Evolutionary conservation across 2,329 filamentous ascomycete species (phyloP).

Genomic region (Colletotrichum sansevieriae): DNA sequence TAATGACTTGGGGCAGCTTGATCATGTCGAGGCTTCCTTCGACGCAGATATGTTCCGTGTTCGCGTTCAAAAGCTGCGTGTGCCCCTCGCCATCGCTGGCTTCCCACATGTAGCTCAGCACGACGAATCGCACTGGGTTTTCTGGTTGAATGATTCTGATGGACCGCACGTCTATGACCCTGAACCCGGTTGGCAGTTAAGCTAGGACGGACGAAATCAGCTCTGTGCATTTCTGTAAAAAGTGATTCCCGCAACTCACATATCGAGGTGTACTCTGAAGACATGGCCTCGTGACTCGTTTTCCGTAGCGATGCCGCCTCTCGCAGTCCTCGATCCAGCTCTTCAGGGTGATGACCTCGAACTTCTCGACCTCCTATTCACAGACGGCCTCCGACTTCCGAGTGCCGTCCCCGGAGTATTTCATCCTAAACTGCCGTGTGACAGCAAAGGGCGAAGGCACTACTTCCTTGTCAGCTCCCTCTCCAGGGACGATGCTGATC

Average conservation of each 20-base stretch:
- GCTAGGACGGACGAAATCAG: background rate
- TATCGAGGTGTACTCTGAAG: constrained; percentile 8
- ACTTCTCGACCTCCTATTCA: constrained; percentile 16
- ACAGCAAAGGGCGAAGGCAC: constrained; percentile 7
- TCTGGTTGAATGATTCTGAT: too few species aligned
- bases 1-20: constrained; percentile 54
- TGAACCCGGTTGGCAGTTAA: too few species aligned
- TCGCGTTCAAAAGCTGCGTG: too few species aligned
- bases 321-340: constrained; percentile 20
- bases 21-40: background rate
- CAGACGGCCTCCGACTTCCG: background rate
- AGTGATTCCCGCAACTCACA: background rate
- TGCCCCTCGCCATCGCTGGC: too few species aligned
- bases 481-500: constrained; percentile 2
- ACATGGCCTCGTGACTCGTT: background rate
- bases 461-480: background rate
- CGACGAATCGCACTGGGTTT: too few species aligned
- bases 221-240: background rate
- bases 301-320: constrained; percentile 1
- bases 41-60: too few species aligned
- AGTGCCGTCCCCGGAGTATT: background rate
- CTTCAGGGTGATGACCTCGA: constrained; percentile 1
- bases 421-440: constrained; percentile 16
- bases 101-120: too few species aligned
- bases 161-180: too few species aligned